Conservation (phyloP, 2,329 filamentous ascomycete genomes). For the Alternaria atra region DNA sequence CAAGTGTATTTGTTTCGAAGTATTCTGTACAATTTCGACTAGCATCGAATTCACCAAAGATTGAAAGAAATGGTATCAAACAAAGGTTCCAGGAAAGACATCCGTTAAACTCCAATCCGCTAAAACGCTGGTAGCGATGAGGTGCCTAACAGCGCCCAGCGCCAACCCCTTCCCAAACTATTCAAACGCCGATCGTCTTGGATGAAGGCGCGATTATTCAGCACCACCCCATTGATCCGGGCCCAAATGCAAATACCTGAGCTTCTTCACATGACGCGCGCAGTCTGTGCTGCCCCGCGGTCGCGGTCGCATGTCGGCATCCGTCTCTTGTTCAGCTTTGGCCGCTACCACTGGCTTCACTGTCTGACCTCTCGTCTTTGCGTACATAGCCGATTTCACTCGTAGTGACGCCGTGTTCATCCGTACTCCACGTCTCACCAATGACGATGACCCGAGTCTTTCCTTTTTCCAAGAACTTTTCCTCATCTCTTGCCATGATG, state of each 20-base stretch:
- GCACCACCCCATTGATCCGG: neutral
- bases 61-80: neutral
- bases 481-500: constrained; percentile 34
- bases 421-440: constrained; percentile 35
- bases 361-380: constrained; percentile 21
- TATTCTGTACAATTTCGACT: neutral
- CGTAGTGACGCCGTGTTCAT: constrained; percentile 20
- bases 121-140: neutral
- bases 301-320: neutral
- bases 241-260: neutral
- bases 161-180: constrained; percentile 1
- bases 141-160: constrained; percentile 5
- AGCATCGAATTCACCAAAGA: neutral
- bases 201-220: neutral
- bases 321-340: constrained; percentile 16
- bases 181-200: neutral
- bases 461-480: constrained; percentile 30
- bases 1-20: neutral
- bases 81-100: neutral
- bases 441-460: constrained; percentile 37
- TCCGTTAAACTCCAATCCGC: neutral
- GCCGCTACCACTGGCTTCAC: constrained; percentile 23
- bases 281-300: neutral
- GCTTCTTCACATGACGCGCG: neutral
- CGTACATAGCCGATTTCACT: constrained; percentile 11